Evolutionary conservation across 305 asterid species (phyloP), one percentile per base, ranked within the genome.

Genomic region (Solanum chacoense): DNA sequence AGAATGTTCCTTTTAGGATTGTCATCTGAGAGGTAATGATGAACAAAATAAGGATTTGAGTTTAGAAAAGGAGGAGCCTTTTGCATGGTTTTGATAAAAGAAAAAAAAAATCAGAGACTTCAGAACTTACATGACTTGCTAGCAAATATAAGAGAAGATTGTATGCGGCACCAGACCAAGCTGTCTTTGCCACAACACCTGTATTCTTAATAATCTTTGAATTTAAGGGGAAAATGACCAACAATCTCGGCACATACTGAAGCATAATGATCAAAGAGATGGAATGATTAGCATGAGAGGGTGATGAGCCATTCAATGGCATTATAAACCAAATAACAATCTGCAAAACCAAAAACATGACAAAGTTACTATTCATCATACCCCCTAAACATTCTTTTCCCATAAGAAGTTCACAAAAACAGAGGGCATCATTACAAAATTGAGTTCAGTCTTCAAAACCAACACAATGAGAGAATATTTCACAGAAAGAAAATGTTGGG

Each of bases 111-210:
- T 24, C 35, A 35, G 45, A 32, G 12, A 18, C 7, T 20, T 31
- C 71, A 81, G 42, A 80, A 63, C 94, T 94, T 91, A 96, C 99
- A 92, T 96, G 99, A 88, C 98, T 94, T 85, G 98, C 97, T 88
- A 97, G 90, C 93, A 96, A 87, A 92, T 93, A 97, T 45, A 96
- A 94, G 83, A 94, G 88, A 87, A 97, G 98, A 91, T 97, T 97
- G 90, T 93, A 97, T 7, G 96, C 98, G 11, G 99, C 98, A 40
- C 99, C 99, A 12, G 98, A 93, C 98, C 98, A 95, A 65, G 98
- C 98, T 16, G 98, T 95, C 91, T 92, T 94, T 4, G 98, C 98
- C 6, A 96, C 96, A 22, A 92, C 97, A 13, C 99, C 99, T 0
- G 98, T 95, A 91, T 95, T 94, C 83, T 94, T 94, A 22, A 94